Evolutionary conservation across 345 rosid species (phyloP).

Genomic region (Geranium brycei): DNA sequence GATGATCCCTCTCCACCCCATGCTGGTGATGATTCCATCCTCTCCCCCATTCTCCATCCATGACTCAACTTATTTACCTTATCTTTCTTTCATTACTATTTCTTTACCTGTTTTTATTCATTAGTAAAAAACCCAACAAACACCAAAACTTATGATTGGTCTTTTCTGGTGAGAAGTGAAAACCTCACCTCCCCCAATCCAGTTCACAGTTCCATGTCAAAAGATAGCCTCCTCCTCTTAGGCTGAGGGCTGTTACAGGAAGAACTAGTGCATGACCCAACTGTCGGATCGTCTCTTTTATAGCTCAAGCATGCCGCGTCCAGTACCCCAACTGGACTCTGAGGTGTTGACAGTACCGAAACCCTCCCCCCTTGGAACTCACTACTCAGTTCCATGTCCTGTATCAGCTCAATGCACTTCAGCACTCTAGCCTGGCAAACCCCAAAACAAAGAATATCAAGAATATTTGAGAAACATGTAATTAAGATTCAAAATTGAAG

Average conservation of each 20-base stretch:
- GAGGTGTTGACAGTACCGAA: conserved; percentile 31
- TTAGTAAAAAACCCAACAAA: conserved; percentile 11
- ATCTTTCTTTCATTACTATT: conserved; percentile 19
- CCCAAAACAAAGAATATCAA: neutral
- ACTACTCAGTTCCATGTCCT: conserved; percentile 21
- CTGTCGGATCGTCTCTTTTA: conserved; percentile 34
- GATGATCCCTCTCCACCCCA: no score
- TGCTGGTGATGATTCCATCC: no score
- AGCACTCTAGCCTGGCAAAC: conserved; percentile 37
- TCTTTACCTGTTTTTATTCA: neutral
- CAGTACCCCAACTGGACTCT: conserved; percentile 56
- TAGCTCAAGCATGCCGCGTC: conserved; percentile 68
- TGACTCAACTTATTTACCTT: conserved; percentile 6
- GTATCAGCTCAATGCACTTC: conserved; percentile 29
- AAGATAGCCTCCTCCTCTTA: conserved; percentile 40
- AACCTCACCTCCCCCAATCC: neutral
- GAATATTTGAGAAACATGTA: no score
- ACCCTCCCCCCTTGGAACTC: conserved; percentile 11
- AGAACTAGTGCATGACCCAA: conserved; percentile 23
- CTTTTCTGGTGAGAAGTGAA: neutral
- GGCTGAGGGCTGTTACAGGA: conserved; percentile 19
- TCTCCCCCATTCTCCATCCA: no score
- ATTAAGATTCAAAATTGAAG: no score
- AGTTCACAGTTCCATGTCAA: conserved; percentile 1
- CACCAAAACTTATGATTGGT: conserved; percentile 5